phyloP scores from a whole-genome alignment of 2,329 filamentous ascomycete genomes.

The Stagonosporopsis cucurbitacearum region DNA sequence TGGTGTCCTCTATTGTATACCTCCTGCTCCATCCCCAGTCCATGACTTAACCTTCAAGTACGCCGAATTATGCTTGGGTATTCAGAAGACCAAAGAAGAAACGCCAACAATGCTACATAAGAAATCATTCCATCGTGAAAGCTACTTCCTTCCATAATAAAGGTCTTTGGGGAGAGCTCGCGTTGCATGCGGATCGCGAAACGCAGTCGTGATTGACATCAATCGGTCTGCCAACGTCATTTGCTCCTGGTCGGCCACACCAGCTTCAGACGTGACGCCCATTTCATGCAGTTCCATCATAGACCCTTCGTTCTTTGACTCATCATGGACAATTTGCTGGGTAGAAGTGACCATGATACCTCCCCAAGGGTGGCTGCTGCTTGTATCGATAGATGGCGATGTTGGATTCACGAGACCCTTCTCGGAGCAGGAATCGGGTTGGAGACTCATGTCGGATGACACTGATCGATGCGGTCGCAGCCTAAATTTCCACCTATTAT shows the following conservation, averaged over 20 bases:
- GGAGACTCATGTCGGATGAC: slow-evolving; percentile 22
- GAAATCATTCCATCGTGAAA: not conserved
- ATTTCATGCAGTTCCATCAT: slow-evolving; percentile 42
- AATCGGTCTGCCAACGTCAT: slow-evolving; percentile 50
- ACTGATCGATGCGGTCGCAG: slow-evolving; percentile 19
- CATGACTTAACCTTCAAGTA: not conserved
- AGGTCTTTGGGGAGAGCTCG: slow-evolving; percentile 20
- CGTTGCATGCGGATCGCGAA: slow-evolving; percentile 34
- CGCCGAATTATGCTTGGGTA: slow-evolving; percentile 19
- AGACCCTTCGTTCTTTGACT: slow-evolving; percentile 27
- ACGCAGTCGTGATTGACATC: slow-evolving; percentile 41
- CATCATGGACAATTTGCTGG: slow-evolving; percentile 43
- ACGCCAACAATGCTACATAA: slow-evolving; percentile 10
- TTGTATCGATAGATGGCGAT: slow-evolving; percentile 8
- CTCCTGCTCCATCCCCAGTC: not conserved
- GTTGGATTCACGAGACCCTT: slow-evolving; percentile 34
- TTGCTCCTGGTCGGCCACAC: slow-evolving; percentile 49
- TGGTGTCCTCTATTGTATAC: not conserved
- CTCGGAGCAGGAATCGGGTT: slow-evolving; percentile 40
- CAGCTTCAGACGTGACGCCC: slow-evolving; percentile 41
- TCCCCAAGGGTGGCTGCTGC: slow-evolving; percentile 37
- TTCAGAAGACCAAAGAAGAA: slow-evolving; percentile 3
- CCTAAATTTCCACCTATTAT: slow-evolving; percentile 24
- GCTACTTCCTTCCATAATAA: slow-evolving; percentile 23
- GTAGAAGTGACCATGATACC: slow-evolving; percentile 50